Percentiles rank a stretch among this genome's conserved stretches.
These are phyloP conservation scores for Mycena latifolia DNA, from an alignment of 768 basidiomycete genomes.

Conservation along the genomic window DNA sequence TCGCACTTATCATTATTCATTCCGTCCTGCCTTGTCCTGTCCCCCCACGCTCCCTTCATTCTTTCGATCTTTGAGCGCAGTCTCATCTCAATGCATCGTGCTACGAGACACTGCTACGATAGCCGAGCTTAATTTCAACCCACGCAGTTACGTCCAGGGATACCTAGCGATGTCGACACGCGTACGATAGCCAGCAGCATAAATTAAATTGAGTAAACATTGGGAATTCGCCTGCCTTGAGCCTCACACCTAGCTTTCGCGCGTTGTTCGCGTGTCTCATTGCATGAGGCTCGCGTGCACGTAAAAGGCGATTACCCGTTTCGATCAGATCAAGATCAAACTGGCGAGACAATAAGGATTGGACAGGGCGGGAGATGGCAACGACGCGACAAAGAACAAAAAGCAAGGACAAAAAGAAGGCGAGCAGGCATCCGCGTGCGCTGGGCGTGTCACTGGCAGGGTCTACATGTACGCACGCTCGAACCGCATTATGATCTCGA, in stretches of 20 bases:
- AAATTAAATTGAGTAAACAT: constrained; percentile 23
- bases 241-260: no score
- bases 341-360: constrained; percentile 24
- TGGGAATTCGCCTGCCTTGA: no score
- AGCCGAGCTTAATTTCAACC: constrained; percentile 35
- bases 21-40: constrained; percentile 22
- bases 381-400: constrained; percentile 13
- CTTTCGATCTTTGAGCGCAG: constrained; percentile 27
- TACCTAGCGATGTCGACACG: constrained; percentile 11
- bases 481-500: background rate
- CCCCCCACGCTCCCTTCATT: constrained; percentile 35
- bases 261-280: no score
- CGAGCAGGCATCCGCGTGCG: background rate
- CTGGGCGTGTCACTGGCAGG: constrained; percentile 1
- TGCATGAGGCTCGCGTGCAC: background rate
- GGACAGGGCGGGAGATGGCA: background rate
- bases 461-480: background rate
- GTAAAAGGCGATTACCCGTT: constrained; percentile 14
- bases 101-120: constrained; percentile 31
- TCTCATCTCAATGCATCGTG: constrained; percentile 35
- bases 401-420: constrained; percentile 1
- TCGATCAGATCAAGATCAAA: constrained; percentile 21
- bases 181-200: constrained; percentile 32
- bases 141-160: constrained; percentile 13
- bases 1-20: constrained; percentile 42